Evolutionary conservation across 2,329 filamentous ascomycete genomes (phyloP), one percentile per base, ranked within the genome.

Genomic region (Trichoderma atroviride): DNA sequence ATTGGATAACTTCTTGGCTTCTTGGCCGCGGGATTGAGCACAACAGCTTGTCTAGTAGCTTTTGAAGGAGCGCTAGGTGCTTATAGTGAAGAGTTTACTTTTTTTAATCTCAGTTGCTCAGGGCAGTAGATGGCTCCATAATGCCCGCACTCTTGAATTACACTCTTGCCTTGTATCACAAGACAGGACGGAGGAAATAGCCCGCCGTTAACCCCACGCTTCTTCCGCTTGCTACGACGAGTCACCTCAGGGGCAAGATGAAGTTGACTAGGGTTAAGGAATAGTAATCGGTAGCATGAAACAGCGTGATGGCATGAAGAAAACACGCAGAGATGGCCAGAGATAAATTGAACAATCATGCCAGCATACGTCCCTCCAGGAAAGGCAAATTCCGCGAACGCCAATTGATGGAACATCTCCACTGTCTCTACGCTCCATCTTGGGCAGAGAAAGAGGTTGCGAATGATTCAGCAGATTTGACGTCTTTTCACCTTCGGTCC

Each of bases 401-500:
- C 9, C 14, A 33, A 60, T 55, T 55, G 64, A 68, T 33, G 64
- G 43, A 22, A 53, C 29, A n/a, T 31, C 16, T 29, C 55, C 40
- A 11, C 55, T 31, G 16, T 27, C 53, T 31, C 13, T 43, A 33
- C 16, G 27, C 53, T 31, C 14, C n/a, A 50, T 31, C 16, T 58
- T 56, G n/a, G 11, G 52, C 35, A 52, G 29, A 35, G 33, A 40
- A 31, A 35, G 29, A 57, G 22, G 40, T 67, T 67, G 55, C 63
- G 55, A 68, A 50, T 60, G 59, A 29, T 16, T 53, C 56, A 19
- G 27, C 56, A n/a, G 2, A 6, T 50, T 61, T 68, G 65, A 68
- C 57, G 65, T 43, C 63, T 67, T 67, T 67, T 7, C 29, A n/a
- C n/a, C 37, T 67, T 68, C 65, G 65, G 65, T 68, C 65, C 65